Base-by-base conservation (phyloP, 2,329 filamentous ascomycete genomes). In the Chaetomium strumarium region DNA sequence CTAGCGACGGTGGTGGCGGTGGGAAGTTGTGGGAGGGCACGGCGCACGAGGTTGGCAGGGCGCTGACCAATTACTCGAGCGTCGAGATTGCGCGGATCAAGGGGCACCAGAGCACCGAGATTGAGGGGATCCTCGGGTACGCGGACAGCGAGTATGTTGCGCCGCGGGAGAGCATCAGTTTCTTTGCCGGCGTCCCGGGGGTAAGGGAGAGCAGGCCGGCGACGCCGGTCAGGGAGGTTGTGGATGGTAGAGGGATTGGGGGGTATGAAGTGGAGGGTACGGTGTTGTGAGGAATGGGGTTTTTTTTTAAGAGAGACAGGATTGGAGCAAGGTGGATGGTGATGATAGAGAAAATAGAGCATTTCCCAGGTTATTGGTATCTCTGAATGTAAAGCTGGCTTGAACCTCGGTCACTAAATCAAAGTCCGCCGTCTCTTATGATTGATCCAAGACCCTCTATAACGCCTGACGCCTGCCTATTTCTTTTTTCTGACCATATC, bases 141-240 rank as follows among this genome's bases (percentile, higher is more conserved):
- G 89, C 90, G 17, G 91, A 96, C 67, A 95, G 87, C 64, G 90
- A 97, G 70, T 96, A 97, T 70, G 86, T 97, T 38, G 91, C 90
- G 10, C 76, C 93, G 64, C 77, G 90, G 57, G 90, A 95, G 68
- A 92, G 95, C 62, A 85, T 96, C 57, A 90, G 88, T 41, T 83
- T 96, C 60, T 85, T 87, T 57, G 43, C 46, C 2, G 70, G 67
- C 17, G 19, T 14, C 8, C 14, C 30, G 19, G 36, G 53, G 9
- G 37, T 43, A 33, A 68, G 67, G 44, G 76, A 77, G 52, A 81
- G 78, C 61, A 70, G 78, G 31, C 77, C 79, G 19, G 75, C 72
- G 13, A 80, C 76, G 49, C 60, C 60, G 13, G 57, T 60, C 19
- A 51, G 58, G 41, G 60, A 58, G 48, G 45, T 55, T 38, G 33